phyloP scores from a whole-genome alignment of 805 yeast genomes.

The Suhomyces kilbournensis region DNA sequence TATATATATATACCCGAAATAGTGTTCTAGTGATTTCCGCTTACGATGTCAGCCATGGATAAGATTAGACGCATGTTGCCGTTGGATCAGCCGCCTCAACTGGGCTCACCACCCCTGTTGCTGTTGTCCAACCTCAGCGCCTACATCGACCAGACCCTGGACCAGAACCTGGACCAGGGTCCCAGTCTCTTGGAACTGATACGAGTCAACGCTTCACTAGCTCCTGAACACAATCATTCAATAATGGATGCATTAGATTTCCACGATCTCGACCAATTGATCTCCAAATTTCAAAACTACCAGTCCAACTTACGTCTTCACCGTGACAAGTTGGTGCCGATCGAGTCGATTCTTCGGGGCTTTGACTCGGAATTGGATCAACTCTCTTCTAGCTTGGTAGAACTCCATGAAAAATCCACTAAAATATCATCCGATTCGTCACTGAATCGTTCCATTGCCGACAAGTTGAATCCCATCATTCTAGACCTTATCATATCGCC shows the following conservation, averaged over 20 bases:
- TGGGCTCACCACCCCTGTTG: conserved; percentile 2
- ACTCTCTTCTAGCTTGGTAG: conserved; percentile 29
- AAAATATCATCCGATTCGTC: conserved; percentile 27
- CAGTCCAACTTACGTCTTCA: conserved; percentile 22
- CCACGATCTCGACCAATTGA: conserved; percentile 4
- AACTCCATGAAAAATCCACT: conserved; percentile 34
- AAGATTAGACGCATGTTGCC: conserved; percentile 11
- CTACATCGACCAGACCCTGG: conserved; percentile 1
- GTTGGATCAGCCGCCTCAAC: conserved; percentile 1
- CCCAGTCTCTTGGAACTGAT: conserved; percentile 3
- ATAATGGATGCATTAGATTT: not conserved
- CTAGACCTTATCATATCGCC: conserved; percentile 78
- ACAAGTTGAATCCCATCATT: conserved; percentile 67
- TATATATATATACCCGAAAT: not conserved
- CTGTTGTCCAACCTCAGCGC: conserved; percentile 6
- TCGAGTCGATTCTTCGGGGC: conserved; percentile 48
- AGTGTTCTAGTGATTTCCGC: not conserved
- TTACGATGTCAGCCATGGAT: conserved; percentile 12
- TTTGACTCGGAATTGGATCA: conserved; percentile 53
- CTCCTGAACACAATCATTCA: not conserved
- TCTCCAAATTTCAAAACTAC: conserved; percentile 7
- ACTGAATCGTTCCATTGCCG: conserved; percentile 26
- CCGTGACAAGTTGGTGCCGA: conserved; percentile 43
- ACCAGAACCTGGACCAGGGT: not conserved
- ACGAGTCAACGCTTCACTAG: not conserved